Base-by-base conservation (phyloP, 768 basidiomycete genomes). In the Trametes cingulata region DNA sequence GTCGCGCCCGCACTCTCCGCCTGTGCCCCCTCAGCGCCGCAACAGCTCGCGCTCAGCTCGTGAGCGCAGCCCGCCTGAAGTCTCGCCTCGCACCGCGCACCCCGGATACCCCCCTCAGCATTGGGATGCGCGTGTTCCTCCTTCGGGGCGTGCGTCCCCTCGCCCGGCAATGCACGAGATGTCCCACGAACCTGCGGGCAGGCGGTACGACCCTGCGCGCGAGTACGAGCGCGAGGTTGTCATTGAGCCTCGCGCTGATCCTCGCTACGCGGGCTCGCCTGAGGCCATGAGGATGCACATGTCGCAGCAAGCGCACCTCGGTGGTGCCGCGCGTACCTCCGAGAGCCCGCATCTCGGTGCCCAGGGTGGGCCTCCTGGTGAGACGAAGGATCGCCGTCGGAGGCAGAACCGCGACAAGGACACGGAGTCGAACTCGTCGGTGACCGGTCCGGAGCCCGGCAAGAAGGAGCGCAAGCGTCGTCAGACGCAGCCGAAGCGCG, bases 381-480 rank as follows among this genome's bases (percentile, higher is more conserved):
- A 84, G 20, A 65, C 73, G 29, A 83, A 84, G 69, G 78, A 80
- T 25, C 73, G 81, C 37, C 68, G 77, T 56, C 74, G 81, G 45
- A 77, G 80, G 37, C 71, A 73, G 37, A 63, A 65, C 29, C 85
- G 81, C 73, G 84, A 87, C 25, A 81, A 78, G 58, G 83, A 84
- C 51, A 53, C 58, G 17, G 60, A 63, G 49, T 54, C 62, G 36
- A 54, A 50, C 52, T 52, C 61, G 46, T 60, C 60, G 2, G 63
- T 55, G 4, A 49, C 60, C 14, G 65, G 55, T 25, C 65, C 58
- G 8, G 83, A 84, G 41, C 65, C 75, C 22, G 76, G 78, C 19
- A 86, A 85, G 77, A 84, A 82, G 75, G 81, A 86, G 66, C 78
- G 80, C 62, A 83, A 80, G 75, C 81, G 78, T 67, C 76, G 84